Percentiles rank a stretch among this genome's conserved stretches.
These are phyloP conservation scores for Lyophyllum atratum DNA, from an alignment of 768 basidiomycete species.

Conservation along the genomic window DNA sequence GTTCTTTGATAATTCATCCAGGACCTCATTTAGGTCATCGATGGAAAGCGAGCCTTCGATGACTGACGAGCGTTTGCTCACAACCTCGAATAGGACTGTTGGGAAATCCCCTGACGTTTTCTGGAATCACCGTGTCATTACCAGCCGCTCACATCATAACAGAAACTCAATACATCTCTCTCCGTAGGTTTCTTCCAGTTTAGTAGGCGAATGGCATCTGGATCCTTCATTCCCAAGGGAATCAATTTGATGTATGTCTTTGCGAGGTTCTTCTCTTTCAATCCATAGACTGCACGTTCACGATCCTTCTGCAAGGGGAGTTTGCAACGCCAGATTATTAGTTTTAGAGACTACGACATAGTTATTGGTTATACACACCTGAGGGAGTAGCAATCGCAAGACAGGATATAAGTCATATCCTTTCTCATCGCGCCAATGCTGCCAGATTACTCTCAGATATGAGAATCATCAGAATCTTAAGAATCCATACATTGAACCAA, in stretches of 20 bases:
- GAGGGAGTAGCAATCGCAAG: slow-evolving; percentile 86
- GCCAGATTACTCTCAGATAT: slow-evolving; percentile 14
- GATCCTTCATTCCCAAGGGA: slow-evolving; percentile 76
- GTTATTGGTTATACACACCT: slow-evolving; percentile 45
- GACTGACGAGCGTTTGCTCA: slow-evolving; percentile 81
- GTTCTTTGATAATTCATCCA: slow-evolving; percentile 75
- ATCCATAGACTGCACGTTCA: slow-evolving; percentile 87
- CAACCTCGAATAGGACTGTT: slow-evolving; percentile 82
- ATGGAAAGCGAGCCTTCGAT: slow-evolving; percentile 74
- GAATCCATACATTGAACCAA: slow-evolving; percentile 77
- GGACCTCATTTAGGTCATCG: slow-evolving; percentile 78
- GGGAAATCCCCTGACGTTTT: slow-evolving; percentile 86
- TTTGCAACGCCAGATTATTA: neutral
- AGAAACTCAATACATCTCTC: slow-evolving; percentile 44
- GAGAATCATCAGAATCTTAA: neutral
- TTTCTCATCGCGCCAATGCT: slow-evolving; percentile 87
- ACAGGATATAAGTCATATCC: slow-evolving; percentile 91
- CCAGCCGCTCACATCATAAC: neutral
- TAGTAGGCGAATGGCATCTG: slow-evolving; percentile 77
- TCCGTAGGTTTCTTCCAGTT: slow-evolving; percentile 91
- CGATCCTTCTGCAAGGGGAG: slow-evolving; percentile 87
- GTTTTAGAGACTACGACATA: neutral
- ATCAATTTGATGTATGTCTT: slow-evolving; percentile 92
- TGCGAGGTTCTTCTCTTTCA: slow-evolving; percentile 94
- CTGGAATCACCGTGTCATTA: slow-evolving; percentile 35